Evolutionary conservation across 73 alveolate species (phyloP), one percentile per base, ranked within the genome.

Genomic region (Paramecium sonneborni): DNA sequence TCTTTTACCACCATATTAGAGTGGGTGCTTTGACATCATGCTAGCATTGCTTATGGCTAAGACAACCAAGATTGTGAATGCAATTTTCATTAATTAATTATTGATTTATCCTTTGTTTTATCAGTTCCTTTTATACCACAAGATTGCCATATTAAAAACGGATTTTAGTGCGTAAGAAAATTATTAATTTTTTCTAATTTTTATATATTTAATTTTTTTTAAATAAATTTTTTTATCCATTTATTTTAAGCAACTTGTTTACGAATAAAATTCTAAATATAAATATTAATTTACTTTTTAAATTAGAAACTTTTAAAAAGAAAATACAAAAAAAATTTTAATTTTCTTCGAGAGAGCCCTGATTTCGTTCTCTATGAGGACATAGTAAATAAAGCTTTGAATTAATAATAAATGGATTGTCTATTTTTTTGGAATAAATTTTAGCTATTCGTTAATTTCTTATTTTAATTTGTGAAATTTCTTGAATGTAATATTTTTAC

Each of bases 1-100:
- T 74, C 87, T 74, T 43, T 74, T 74, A 21, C 62, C 68, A 21
- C 62, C 57, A 21, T 14, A 74, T 28, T 74, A n/a, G 20, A 74
- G 35, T 74, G 68, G 87, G 15, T 74, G 20, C 58, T 74, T 74
- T 21, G 14, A 74, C 67, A 38, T 43, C 67, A 74, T 1, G 14
- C 43, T 35, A 38, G 87, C 68, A 74, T 74, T 74, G 34, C 58
- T 43, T 10, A 67, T 67, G 9, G 84, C 48, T 26, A 26, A 67
- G 32, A 74, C 34, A 52, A 52, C 68, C 55, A 74, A 37, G 57
- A 72, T 5, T 20, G 86, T 72, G 26, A 72, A 34, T 32, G 86
- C 86, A 72, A 72, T 18, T 72, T 38, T 72, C 86, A 72, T 72
- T 2, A 14, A 26, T 62, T 67, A 67, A 67, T 30, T 7, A 67